A percentile compares a stretch with the other conserved stretches of the same genome.
Conservation (phyloP, 306 rosid genomes). For the Fragaria iinumae region DNA sequence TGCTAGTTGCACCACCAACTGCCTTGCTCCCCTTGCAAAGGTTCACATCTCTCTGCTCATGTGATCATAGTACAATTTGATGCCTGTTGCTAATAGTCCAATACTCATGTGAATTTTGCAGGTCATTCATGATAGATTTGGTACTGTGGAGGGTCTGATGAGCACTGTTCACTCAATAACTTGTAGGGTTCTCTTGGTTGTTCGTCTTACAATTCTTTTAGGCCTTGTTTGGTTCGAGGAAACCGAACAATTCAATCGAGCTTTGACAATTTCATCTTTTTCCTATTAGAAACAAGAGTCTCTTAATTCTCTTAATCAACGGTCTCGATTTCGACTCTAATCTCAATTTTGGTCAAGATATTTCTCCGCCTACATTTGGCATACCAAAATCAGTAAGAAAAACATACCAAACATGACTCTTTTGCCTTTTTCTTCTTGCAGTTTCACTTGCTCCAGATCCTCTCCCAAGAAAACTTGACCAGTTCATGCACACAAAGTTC, state of each 20-base stretch:
- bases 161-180: constrained; percentile 84
- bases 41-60: constrained; percentile 22
- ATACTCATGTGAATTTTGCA: constrained; percentile 15
- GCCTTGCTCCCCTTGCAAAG: constrained; percentile 93
- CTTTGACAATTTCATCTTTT: background rate
- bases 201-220: background rate
- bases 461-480: accelerated
- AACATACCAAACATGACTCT: background rate
- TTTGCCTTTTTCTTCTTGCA: background rate
- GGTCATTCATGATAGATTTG: constrained; percentile 87
- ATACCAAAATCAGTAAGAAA: background rate
- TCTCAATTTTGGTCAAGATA: too few relatives aligned
- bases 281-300: background rate
- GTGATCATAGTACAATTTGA: background rate
- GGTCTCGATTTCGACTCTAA: too few relatives aligned
- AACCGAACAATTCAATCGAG: background rate
- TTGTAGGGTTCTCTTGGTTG: constrained; percentile 33
- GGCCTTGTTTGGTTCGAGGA: background rate
- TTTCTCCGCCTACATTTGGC: background rate
- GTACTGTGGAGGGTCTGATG: constrained; percentile 95
- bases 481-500: background rate
- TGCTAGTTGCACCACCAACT: constrained; percentile 95
- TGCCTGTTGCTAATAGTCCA: background rate
- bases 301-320: background rate
- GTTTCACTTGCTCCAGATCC: background rate